Conservation (phyloP, 2,329 filamentous ascomycete species). For the Fusarium sp. region DNA sequence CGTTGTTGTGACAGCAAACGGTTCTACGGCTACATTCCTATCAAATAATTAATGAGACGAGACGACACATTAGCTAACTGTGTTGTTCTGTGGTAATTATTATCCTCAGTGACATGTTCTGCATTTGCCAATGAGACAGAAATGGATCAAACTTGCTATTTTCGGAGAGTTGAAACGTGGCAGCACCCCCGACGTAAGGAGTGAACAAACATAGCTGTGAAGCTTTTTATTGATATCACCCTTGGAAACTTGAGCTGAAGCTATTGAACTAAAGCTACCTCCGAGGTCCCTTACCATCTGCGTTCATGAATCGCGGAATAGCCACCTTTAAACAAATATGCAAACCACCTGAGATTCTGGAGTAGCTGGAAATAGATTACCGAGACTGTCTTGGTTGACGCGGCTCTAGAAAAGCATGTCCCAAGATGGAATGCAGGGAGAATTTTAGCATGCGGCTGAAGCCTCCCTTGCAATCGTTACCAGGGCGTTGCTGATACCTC, state of each 20-base stretch:
- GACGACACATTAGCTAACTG: too few relatives aligned
- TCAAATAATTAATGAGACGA: background rate
- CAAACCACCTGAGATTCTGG: background rate
- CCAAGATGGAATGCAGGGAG: slow-evolving; percentile 8
- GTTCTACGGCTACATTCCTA: too few relatives aligned
- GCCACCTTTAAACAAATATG: too few relatives aligned
- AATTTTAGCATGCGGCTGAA: slow-evolving; percentile 1
- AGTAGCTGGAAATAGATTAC: background rate
- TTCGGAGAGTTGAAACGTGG: background rate
- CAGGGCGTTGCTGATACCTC: background rate
- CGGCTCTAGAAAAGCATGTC: slow-evolving; percentile 4
- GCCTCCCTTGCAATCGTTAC: slow-evolving; percentile 11
- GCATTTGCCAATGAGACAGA: background rate
- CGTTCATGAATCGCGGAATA: too few relatives aligned
- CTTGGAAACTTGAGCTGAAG: too few relatives aligned
- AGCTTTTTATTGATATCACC: too few relatives aligned
- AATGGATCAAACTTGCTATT: background rate
- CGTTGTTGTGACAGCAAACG: background rate
- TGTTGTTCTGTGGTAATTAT: background rate
- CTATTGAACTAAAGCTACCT: too few relatives aligned
- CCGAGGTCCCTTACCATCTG: too few relatives aligned
- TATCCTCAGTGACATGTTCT: background rate
- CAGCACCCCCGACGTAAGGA: background rate
- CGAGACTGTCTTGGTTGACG: background rate
- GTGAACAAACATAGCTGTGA: too few relatives aligned